Evolutionary conservation across 2,329 filamentous ascomycete species (phyloP).

Genomic region (Aspergillus tamarii): DNA sequence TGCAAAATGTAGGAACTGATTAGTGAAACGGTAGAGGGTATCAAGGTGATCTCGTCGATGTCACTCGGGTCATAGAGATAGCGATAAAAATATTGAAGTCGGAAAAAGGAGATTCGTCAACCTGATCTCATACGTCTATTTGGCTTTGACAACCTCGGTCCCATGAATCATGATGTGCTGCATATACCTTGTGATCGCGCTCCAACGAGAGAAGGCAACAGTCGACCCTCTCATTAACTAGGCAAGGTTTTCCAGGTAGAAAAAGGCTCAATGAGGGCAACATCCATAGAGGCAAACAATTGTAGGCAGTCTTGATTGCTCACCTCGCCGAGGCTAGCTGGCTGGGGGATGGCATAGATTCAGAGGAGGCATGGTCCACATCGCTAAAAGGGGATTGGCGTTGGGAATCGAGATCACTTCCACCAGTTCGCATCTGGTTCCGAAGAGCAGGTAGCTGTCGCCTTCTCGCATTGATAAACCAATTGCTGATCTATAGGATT

Average conservation of each 20-base stretch:
- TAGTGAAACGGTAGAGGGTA: constrained; percentile 33
- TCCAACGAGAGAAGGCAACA: not conserved
- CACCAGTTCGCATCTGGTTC: constrained; percentile 45
- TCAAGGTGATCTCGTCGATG: constrained; percentile 26
- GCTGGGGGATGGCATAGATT: constrained; percentile 34
- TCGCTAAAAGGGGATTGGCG: constrained; percentile 42
- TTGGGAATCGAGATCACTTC: constrained; percentile 32
- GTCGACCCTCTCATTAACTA: not conserved
- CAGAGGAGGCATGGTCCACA: constrained; percentile 32
- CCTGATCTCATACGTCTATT: constrained; percentile 19
- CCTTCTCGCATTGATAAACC: constrained; percentile 56
- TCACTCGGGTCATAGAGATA: constrained; percentile 23
- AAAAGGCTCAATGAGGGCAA: not conserved
- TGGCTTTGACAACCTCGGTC: constrained; percentile 8
- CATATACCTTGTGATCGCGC: constrained; percentile 14
- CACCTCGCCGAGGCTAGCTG: constrained; percentile 14
- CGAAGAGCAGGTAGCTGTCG: constrained; percentile 52
- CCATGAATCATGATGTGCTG: constrained; percentile 21
- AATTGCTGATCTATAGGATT: constrained; percentile 52
- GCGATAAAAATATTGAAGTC: constrained; percentile 7
- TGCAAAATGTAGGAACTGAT: constrained; percentile 14
- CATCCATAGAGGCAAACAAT: not conserved
- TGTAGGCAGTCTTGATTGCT: not conserved
- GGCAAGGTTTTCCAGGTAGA: not conserved
- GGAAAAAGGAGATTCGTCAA: constrained; percentile 14